phyloP scores from a whole-genome alignment of 2,329 filamentous ascomycete species.

The Xylariaceae sp. region DNA sequence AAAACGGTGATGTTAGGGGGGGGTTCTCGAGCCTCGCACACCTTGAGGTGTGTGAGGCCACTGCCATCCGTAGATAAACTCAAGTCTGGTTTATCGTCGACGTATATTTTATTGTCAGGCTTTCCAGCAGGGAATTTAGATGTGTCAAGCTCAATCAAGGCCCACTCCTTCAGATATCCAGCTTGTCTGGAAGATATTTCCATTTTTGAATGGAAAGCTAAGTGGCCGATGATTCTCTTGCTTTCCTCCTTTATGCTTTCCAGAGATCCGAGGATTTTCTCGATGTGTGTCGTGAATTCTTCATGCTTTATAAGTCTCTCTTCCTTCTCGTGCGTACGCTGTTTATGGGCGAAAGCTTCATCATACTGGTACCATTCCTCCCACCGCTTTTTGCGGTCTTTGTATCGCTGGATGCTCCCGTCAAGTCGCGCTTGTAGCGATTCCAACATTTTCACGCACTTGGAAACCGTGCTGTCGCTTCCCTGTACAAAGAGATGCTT shows the following conservation, averaged over 20 bases:
- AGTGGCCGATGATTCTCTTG: constrained; percentile 3
- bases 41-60: not conserved
- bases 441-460: not conserved
- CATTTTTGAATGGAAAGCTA: constrained; percentile 1
- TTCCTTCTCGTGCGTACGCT: too few species aligned
- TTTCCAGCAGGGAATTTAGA: not conserved
- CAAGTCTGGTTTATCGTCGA: not conserved
- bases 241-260: not conserved
- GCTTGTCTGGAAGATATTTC: not conserved
- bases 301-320: not conserved
- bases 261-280: not conserved
- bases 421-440: not conserved
- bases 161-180: constrained; percentile 13
- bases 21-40: too few species aligned
- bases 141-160: constrained; percentile 6
- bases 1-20: not conserved
- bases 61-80: not conserved
- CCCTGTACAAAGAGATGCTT: not conserved
- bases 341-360: not conserved
- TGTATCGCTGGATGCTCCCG: not conserved
- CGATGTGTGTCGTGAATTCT: not conserved
- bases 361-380: not conserved
- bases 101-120: not conserved
- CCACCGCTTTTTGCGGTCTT: not conserved
- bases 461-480: not conserved